phyloP scores from a whole-genome alignment of 371 early-diverging fungal species.

The Mucor irregularis region DNA sequence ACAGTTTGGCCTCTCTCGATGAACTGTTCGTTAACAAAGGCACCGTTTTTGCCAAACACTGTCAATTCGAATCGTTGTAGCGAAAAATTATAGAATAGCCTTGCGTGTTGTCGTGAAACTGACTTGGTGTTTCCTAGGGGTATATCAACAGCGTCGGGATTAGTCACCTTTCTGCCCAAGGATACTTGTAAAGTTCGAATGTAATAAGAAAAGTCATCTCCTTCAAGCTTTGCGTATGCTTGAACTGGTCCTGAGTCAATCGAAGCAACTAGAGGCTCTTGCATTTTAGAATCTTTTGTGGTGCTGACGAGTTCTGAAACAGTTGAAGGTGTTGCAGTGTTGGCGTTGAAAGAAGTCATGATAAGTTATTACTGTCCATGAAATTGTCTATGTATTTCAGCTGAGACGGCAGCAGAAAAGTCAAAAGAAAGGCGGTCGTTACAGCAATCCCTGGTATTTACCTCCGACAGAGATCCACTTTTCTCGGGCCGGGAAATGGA shows the following conservation, averaged over 20 bases:
- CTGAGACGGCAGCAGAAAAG: too few relatives aligned
- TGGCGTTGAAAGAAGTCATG: conserved; percentile 13
- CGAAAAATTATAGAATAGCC: conserved; percentile 82
- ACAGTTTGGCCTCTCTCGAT: conserved; percentile 69
- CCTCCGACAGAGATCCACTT: too few relatives aligned
- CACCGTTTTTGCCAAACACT: conserved; percentile 87
- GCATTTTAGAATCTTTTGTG: background rate
- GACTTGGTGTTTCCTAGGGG: conserved; percentile 81
- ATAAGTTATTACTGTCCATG: too few relatives aligned
- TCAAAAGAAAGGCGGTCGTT: too few relatives aligned
- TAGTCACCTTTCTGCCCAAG: conserved; percentile 69
- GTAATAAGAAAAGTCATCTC: conserved; percentile 80
- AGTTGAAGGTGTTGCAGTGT: conserved; percentile 5
- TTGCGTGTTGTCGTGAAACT: conserved; percentile 84
- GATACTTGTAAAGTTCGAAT: conserved; percentile 77
- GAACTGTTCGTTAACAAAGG: conserved; percentile 79
- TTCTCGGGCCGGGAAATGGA: too few relatives aligned
- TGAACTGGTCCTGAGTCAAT: conserved; percentile 61
- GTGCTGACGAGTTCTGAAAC: conserved; percentile 11
- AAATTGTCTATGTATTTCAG: too few relatives aligned
- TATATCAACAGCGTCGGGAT: conserved; percentile 69
- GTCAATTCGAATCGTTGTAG: conserved; percentile 79
- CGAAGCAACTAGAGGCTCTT: conserved; percentile 6
- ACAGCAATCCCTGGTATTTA: too few relatives aligned
- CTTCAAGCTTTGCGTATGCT: conserved; percentile 90